A percentile compares a stretch with the other conserved stretches of the same genome.
Conservation (phyloP, 495 filamentous ascomycete genomes). For the Chaetomium cochliodes region DNA sequence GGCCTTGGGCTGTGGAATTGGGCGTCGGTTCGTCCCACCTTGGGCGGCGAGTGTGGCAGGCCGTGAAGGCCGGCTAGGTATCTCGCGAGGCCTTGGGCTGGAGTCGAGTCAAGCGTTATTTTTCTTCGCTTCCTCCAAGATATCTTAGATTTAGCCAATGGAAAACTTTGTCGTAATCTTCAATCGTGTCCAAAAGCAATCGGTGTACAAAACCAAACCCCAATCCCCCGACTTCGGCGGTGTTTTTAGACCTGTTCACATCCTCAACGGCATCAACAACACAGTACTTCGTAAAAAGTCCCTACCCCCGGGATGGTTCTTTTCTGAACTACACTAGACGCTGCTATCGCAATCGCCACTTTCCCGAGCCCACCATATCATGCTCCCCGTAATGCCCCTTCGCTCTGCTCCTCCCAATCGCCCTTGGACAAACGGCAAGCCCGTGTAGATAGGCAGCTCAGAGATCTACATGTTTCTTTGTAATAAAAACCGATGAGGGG, state of each 20-base stretch:
- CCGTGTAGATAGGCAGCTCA: neutral
- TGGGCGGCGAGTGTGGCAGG: neutral
- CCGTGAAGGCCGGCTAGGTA: neutral
- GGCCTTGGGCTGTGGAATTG: neutral
- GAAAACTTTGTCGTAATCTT: neutral
- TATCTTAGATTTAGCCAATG: neutral
- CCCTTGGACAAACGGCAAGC: neutral
- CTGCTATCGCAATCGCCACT: too few relatives aligned
- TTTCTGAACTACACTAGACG: too few relatives aligned
- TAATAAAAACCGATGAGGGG: neutral
- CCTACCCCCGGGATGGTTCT: too few relatives aligned
- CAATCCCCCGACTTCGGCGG: too few relatives aligned
- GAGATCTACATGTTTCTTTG: conserved; percentile 1
- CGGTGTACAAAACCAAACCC: neutral
- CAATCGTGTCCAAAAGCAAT: neutral
- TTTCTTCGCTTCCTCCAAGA: neutral
- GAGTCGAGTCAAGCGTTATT: neutral
- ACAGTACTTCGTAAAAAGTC: too few relatives aligned
- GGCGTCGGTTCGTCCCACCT: neutral
- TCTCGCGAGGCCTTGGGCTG: neutral
- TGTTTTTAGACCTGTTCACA: too few relatives aligned
- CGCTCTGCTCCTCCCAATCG: neutral
- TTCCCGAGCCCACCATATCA: neutral
- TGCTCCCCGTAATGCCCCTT: neutral
- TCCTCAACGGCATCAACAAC: too few relatives aligned